A percentile compares a stretch with the other conserved stretches of the same genome.
Conservation (phyloP, 2,329 filamentous ascomycete genomes). For the Fusarium redolens region DNA sequence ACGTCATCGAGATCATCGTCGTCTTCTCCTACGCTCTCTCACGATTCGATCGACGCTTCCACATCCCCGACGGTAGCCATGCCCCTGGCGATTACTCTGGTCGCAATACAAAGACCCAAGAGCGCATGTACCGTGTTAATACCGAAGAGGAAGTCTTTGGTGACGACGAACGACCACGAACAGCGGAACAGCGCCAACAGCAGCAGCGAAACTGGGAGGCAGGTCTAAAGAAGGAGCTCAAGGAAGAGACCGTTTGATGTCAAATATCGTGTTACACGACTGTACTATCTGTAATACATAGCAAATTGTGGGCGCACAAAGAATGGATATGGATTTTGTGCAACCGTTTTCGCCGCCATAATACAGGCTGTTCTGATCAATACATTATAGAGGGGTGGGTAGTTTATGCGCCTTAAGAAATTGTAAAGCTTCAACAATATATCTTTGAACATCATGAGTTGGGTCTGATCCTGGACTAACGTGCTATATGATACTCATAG, state of each 20-base stretch:
- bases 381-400: not conserved
- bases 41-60: conserved; percentile 80
- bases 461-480: not conserved
- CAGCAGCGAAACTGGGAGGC: conserved; percentile 37
- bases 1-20: conserved; percentile 76
- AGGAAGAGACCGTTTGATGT: conserved; percentile 34
- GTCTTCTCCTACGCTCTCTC: conserved; percentile 73
- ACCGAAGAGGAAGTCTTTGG: conserved; percentile 42
- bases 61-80: conserved; percentile 76
- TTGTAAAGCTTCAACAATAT: not conserved
- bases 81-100: conserved; percentile 63
- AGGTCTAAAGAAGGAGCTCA: conserved; percentile 32
- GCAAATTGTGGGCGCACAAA: not conserved
- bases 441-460: not conserved
- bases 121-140: conserved; percentile 32
- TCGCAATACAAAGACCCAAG: conserved; percentile 18
- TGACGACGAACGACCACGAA: conserved; percentile 41
- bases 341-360: not conserved
- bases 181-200: conserved; percentile 27
- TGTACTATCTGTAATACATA: conserved; percentile 9
- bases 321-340: not conserved
- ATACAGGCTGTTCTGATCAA: not conserved
- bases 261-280: not conserved
- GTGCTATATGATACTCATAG: not conserved
- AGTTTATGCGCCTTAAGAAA: not conserved